Conservation (phyloP, 2,329 filamentous ascomycete genomes). For the Aspergillus chevalieri region DNA sequence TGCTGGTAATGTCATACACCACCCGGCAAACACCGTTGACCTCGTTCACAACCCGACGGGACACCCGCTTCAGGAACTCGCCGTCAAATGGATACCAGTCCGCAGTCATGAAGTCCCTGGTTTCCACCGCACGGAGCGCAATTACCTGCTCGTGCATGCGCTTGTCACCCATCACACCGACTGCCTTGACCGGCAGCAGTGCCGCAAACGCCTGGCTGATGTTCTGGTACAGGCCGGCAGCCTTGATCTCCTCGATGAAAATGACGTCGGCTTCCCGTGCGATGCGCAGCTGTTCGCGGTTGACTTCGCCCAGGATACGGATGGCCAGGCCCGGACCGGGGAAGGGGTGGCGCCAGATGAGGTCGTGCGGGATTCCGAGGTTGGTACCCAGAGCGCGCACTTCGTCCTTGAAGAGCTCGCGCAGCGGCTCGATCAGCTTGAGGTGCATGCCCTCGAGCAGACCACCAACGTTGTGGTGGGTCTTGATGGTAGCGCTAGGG, state of each 20-base stretch:
- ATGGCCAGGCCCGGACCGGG: conserved; percentile 71
- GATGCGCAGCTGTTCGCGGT: conserved; percentile 69
- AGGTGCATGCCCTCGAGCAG: conserved; percentile 46
- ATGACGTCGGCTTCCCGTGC: conserved; percentile 47
- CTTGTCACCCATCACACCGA: conserved; percentile 57
- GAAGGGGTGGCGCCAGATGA: conserved; percentile 64
- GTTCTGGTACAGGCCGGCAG: conserved; percentile 45
- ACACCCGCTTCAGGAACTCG: conserved; percentile 59
- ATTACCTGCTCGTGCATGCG: conserved; percentile 60
- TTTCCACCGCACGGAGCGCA: conserved; percentile 57
- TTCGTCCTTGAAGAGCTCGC: conserved; percentile 80
- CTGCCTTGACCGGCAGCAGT: conserved; percentile 59
- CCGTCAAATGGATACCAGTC: conserved; percentile 62
- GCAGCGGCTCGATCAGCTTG: conserved; percentile 64
- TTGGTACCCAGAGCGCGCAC: conserved; percentile 64
- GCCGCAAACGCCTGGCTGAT: conserved; percentile 66
- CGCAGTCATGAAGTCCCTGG: conserved; percentile 67
- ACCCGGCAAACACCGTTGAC: conserved; percentile 52
- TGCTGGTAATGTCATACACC: conserved; percentile 49
- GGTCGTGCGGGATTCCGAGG: conserved; percentile 65
- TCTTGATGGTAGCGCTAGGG: conserved; percentile 66
- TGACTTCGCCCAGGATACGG: conserved; percentile 78
- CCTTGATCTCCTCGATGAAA: conserved; percentile 42
- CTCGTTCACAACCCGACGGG: conserved; percentile 66
- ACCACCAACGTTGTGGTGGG: conserved; percentile 49